Evolutionary conservation across 2,329 filamentous ascomycete species (phyloP), one percentile per base, ranked within the genome.

Genomic region (Grosmannia serpens): DNA sequence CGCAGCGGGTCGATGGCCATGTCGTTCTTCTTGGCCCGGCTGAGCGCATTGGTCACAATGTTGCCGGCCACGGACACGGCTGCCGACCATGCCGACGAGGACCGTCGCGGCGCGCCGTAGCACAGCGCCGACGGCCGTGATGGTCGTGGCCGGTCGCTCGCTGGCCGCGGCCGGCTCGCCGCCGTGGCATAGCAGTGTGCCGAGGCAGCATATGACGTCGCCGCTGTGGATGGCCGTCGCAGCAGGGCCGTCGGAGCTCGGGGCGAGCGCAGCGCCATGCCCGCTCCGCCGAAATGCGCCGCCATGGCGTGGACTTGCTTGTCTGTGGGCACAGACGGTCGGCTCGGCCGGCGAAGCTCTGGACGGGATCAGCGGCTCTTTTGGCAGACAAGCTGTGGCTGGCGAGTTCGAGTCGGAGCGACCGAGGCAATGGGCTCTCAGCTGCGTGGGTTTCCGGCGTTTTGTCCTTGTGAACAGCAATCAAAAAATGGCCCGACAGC

Each of bases 1-100:
- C 89, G 84, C 67, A 97, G 80, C 38, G 92, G 92, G 70, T 97
- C 92, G 67, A 96, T 83, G 62, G 85, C 82, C 74, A 95, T 83
- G 60, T 82, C 81, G 64, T 78, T 78, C 64, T 84, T 83, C 62
- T 81, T 77, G 58, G 82, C 77, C 65, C 82, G 77, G 64, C 81
- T 80, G 61, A 86, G 77, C 51, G 82, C 83, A 69, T 86, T 87
- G 64, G 80, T 80, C 64, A 91, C 85, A 61, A 91, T 80, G 70
- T 86, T 86, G 64, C 87, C 80, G 44, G 84, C 83, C 20, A 86
- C 82, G 27, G 82, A 81, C 22, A 89, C 86, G 9, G 88, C 88
- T 51, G 89, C 87, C 2, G 85, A 86, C 80, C 87, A 89, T 55
- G 85, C 84, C n/a, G 86, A 91, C 31, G 76, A 74, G 8, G 52